phyloP scores from a whole-genome alignment of 345 rosid species.

The Murraya koenigii region DNA sequence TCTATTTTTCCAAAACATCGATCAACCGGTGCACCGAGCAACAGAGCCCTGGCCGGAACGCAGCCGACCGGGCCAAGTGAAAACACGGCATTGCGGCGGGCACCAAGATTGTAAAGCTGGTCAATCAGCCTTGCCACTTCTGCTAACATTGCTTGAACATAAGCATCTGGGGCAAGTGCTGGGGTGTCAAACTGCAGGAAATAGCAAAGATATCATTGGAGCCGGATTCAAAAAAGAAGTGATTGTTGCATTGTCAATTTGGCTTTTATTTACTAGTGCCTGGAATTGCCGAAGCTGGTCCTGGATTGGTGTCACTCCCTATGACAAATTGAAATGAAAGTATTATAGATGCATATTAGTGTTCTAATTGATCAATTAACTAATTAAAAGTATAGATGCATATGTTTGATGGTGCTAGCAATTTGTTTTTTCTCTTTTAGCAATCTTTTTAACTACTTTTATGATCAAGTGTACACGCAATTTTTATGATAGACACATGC shows the following conservation, averaged over 20 bases:
- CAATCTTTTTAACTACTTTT: not conserved
- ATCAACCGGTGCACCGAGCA: constrained; percentile 41
- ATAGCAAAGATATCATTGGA: constrained; percentile 59
- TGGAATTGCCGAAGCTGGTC: constrained; percentile 51
- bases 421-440: not conserved
- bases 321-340: not conserved
- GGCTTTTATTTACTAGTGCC: constrained; percentile 36
- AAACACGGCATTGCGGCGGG: constrained; percentile 47
- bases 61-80: constrained; percentile 64
- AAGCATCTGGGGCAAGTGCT: constrained; percentile 35
- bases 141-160: constrained; percentile 42
- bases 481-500: not conserved
- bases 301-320: constrained; percentile 57
- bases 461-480: not conserved
- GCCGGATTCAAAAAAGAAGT: constrained; percentile 56
- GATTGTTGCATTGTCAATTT: constrained; percentile 37
- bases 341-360: too few relatives aligned
- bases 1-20: constrained; percentile 56
- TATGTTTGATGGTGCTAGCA: not conserved
- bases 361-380: too few relatives aligned
- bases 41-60: constrained; percentile 54
- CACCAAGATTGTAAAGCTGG: constrained; percentile 45
- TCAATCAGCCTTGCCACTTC: constrained; percentile 33
- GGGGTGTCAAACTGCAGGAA: constrained; percentile 33
- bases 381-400: too few relatives aligned